Conservation (phyloP, 169 alveolate species). For the Cytauxzoon felis region DNA sequence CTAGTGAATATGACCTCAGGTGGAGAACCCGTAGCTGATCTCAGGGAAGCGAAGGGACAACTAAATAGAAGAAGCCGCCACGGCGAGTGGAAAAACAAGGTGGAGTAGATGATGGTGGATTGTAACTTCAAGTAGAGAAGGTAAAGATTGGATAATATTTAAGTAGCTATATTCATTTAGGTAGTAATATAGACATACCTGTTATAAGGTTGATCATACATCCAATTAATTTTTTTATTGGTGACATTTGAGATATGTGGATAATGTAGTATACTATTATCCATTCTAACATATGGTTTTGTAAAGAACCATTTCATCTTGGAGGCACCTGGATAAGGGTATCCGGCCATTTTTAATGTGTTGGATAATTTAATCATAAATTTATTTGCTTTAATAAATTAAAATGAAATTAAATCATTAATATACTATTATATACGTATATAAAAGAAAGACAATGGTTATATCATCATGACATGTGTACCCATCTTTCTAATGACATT, state of each 20-base stretch:
- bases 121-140: no score
- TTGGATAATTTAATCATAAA: not conserved
- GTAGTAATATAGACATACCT: slow-evolving; percentile 12
- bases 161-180: not conserved
- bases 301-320: slow-evolving; percentile 57
- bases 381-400: not conserved
- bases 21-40: no score
- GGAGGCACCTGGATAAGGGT: slow-evolving; percentile 59
- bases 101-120: no score
- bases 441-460: not conserved
- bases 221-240: slow-evolving; percentile 38
- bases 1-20: no score
- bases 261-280: slow-evolving; percentile 34
- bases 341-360: slow-evolving; percentile 16
- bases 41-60: no score
- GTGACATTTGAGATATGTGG: slow-evolving; percentile 51
- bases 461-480: no score
- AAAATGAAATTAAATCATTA: not conserved
- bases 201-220: slow-evolving; percentile 42
- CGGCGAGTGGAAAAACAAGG: no score
- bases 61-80: no score
- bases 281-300: slow-evolving; percentile 55
- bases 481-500: no score
- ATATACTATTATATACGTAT: no score
- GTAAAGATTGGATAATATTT: no score